Evolutionary conservation across 164 flowering plant genomes (phyloP).

Genomic region (Magnolia kwangsiensis): DNA sequence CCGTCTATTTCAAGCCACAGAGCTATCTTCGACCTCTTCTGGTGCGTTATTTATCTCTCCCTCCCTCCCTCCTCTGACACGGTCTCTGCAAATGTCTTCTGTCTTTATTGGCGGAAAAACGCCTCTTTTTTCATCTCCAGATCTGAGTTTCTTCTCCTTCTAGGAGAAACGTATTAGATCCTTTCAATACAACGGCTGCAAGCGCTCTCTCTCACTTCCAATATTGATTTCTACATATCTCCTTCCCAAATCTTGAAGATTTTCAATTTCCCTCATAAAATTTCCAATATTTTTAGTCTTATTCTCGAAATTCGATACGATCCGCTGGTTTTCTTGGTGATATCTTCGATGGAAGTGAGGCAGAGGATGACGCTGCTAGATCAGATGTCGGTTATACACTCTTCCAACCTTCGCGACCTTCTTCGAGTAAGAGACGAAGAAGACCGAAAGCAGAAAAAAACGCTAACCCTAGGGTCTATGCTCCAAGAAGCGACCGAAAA

Average conservation of each 20-base stretch:
- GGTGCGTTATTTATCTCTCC: neutral
- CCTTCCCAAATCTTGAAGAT: neutral
- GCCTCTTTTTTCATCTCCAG: neutral
- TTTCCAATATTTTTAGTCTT: neutral
- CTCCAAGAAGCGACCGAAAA: neutral
- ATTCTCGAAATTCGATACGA: neutral
- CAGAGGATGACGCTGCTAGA: conserved; percentile 11
- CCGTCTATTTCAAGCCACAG: neutral
- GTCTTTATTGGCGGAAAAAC: neutral
- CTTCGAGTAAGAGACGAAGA: neutral
- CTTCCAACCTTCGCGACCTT: conserved; percentile 6
- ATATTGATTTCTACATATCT: neutral
- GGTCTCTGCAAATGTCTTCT: neutral
- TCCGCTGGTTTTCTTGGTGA: neutral
- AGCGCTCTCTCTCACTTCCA: neutral
- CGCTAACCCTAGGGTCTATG: conserved; percentile 3
- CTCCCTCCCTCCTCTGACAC: neutral
- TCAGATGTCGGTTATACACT: conserved; percentile 13
- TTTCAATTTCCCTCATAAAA: neutral
- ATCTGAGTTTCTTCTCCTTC: neutral
- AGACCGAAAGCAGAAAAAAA: neutral
- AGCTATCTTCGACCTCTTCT: neutral
- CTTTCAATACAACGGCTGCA: neutral
- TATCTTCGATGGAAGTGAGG: conserved; percentile 3
- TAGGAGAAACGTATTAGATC: neutral